Base-by-base conservation (phyloP, 2,329 filamentous ascomycete species). In the Fusarium xylarioides region DNA sequence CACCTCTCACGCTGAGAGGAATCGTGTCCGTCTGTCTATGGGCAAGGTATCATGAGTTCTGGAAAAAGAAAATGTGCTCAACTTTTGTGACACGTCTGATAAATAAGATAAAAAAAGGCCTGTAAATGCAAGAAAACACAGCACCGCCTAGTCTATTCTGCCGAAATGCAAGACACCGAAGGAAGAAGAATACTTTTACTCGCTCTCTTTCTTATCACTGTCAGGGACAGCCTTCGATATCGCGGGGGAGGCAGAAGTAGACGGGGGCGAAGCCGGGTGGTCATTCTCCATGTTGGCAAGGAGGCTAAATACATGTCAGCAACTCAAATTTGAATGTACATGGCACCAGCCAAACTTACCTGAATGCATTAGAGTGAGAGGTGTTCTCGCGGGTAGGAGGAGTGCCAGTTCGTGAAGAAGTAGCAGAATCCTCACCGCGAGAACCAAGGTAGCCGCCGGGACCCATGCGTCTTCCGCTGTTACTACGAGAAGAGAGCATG, bases 341-440 rank as follows among this genome's bases (percentile, higher is more conserved):
- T 23, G 14, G 23, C 26, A 19, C 15, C 19, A 11, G 30, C 15
- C 12, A 42, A 42, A 74, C 92, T 88, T 90, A 98, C 95, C 94
- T 95, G 86, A 97, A 99, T 77, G 95, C 92, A 86, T 99, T 99
- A 76, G 91, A 90, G 79, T 93, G 93, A 67, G 90, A 92, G 59
- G 89, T 88, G 65, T 78, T 81, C 70, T 86, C 84, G 61, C 85
- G 83, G 26, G 88, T 89, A 50, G 95, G 93, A 62, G 95, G 95
- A 54, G 95, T 98, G 78, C 93, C 94, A 63, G 94, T 97, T 76
- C 96, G 91, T 68, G 95, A 98, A 62, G 94, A 97, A 75, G 92
- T 90, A 77, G 91, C 93, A 70, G 95, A 98, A 77, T 97, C 95
- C 78, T 97, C 95, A 68, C 91, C 91, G 70, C 91, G 89, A 77